These are phyloP conservation scores for Ceratobasidium sp. DNA, from an alignment of 1,284 basidiomycete species.

Conservation along the genomic window DNA sequence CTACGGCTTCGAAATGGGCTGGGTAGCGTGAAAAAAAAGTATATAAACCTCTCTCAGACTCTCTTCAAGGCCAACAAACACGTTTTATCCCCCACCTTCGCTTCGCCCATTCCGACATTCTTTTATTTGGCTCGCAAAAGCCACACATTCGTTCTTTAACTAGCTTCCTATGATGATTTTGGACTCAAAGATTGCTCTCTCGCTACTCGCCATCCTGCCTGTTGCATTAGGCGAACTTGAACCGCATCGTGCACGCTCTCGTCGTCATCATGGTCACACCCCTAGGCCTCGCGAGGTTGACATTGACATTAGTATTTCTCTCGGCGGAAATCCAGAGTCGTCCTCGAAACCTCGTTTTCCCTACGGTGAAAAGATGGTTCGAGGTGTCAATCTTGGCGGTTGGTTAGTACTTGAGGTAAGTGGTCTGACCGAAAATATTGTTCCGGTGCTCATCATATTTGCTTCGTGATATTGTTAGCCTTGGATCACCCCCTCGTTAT, in stretches of 20 bases:
- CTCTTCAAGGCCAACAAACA: background rate
- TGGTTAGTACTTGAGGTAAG: conserved; percentile 71
- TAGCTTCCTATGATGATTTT: conserved; percentile 2
- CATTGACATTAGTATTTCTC: background rate
- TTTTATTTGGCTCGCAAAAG: background rate
- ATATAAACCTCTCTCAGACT: background rate
- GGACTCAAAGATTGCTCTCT: background rate
- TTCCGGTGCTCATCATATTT: too few relatives aligned
- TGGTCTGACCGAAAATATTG: conserved; percentile 9
- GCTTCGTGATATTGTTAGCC: conserved; percentile 63
- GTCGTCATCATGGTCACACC: background rate
- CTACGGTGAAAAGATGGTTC: conserved; percentile 47
- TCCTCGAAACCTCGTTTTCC: conserved; percentile 30
- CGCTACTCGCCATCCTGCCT: conserved; percentile 10
- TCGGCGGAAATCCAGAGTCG: background rate
- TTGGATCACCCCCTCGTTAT: conserved; percentile 90
- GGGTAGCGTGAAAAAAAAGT: background rate
- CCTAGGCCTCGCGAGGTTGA: background rate
- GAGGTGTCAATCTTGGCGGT: conserved; percentile 77
- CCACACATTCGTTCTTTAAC: background rate
- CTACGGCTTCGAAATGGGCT: background rate
- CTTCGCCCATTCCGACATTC: background rate
- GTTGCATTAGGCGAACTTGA: conserved; percentile 3
- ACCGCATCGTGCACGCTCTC: background rate
- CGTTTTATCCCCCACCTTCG: background rate